Evolutionary conservation across 2,329 filamentous ascomycete species (phyloP).

Genomic region (Trichoderma hamatum): DNA sequence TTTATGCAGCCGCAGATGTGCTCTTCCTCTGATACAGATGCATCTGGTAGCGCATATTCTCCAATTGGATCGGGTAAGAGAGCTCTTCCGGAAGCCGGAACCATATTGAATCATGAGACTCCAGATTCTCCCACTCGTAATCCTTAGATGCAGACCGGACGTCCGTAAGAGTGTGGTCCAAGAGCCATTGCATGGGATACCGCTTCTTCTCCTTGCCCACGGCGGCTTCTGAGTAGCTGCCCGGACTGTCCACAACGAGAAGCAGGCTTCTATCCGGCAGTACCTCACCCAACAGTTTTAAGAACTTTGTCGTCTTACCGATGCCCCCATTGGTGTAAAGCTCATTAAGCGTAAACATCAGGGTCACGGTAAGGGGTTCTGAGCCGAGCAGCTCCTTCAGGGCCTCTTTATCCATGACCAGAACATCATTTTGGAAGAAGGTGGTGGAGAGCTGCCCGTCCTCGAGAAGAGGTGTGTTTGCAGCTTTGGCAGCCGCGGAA

Average conservation of each 20-base stretch:
- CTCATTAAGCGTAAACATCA: slow-evolving; percentile 96
- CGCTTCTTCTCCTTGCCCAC: slow-evolving; percentile 64
- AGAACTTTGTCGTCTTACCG: slow-evolving; percentile 73
- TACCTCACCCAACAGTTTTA: slow-evolving; percentile 67
- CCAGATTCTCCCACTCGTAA: slow-evolving; percentile 71
- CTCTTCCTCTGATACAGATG: slow-evolving; percentile 67
- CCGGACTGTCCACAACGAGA: slow-evolving; percentile 88
- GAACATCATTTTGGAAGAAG: slow-evolving; percentile 54
- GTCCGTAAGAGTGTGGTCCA: slow-evolving; percentile 76
- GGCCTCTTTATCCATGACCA: slow-evolving; percentile 44
- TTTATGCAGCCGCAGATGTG: not conserved
- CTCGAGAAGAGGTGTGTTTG: slow-evolving; percentile 50
- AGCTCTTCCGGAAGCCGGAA: slow-evolving; percentile 72
- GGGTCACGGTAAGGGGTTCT: slow-evolving; percentile 65
- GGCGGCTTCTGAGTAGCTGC: slow-evolving; percentile 84
- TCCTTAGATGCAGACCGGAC: slow-evolving; percentile 35
- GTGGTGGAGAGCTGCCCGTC: slow-evolving; percentile 42
- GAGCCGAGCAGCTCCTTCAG: slow-evolving; percentile 40
- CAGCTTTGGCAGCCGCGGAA: slow-evolving; percentile 49
- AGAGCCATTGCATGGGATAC: slow-evolving; percentile 93
- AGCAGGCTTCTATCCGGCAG: slow-evolving; percentile 66
- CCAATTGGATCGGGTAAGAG: slow-evolving; percentile 80
- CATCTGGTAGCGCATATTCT: slow-evolving; percentile 95
- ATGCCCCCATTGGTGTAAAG: slow-evolving; percentile 78
- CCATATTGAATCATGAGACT: slow-evolving; percentile 80